phyloP scores from a whole-genome alignment of 768 basidiomycete genomes.

The Agaricus subrufescens region DNA sequence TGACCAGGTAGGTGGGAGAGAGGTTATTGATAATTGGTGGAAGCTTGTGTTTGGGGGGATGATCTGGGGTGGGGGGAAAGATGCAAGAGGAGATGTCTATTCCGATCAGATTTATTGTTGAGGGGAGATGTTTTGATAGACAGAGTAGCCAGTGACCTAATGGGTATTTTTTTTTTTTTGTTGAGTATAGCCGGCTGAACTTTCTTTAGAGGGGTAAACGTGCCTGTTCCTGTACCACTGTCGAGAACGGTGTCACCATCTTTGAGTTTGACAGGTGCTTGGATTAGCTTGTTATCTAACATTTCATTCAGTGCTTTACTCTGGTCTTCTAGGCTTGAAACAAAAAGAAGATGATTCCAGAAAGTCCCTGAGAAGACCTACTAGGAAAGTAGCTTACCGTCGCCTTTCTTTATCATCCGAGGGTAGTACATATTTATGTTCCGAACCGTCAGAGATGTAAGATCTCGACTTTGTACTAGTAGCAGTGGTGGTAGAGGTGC shows the following conservation, averaged over 20 bases:
- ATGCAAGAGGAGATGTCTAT: slow-evolving; percentile 17
- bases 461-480: background rate
- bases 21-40: background rate
- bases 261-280: slow-evolving; percentile 9
- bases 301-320: background rate
- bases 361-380: background rate
- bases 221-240: slow-evolving; percentile 11
- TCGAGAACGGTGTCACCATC: slow-evolving; percentile 7
- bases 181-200: background rate
- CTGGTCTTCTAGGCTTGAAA: background rate
- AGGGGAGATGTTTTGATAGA: slow-evolving; percentile 9
- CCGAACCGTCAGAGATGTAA: background rate
- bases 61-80: slow-evolving; percentile 5
- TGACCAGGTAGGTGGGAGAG: slow-evolving; percentile 8
- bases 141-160: slow-evolving; percentile 19
- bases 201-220: background rate
- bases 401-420: slow-evolving; percentile 4
- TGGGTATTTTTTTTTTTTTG: background rate
- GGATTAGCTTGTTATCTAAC: slow-evolving; percentile 8
- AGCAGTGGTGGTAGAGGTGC: too few species aligned
- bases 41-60: slow-evolving; percentile 6
- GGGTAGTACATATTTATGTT: background rate
- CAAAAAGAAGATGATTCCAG: background rate
- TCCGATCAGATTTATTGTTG: slow-evolving; percentile 12
- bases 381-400: background rate